phyloP scores from a whole-genome alignment of 768 basidiomycete genomes.

The Sarcodon sp. region DNA sequence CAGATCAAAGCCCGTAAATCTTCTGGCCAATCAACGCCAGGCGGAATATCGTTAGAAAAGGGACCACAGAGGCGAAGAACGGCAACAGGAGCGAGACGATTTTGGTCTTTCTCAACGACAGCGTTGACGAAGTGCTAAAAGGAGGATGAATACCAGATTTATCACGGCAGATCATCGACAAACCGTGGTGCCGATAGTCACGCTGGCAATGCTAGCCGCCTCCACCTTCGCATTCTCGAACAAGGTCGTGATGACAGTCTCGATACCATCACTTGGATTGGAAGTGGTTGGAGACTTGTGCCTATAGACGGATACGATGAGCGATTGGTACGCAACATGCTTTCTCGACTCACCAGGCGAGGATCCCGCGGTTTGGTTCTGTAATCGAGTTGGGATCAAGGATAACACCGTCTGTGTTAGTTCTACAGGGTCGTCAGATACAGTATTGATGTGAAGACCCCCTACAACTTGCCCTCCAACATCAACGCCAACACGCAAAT shows the following conservation, averaged over 20 bases:
- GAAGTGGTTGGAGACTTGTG: conserved; percentile 42
- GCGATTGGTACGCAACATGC: not conserved
- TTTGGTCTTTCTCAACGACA: conserved; percentile 40
- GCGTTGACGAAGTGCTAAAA: conserved; percentile 22
- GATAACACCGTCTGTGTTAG: conserved; percentile 28
- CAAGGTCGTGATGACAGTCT: conserved; percentile 31
- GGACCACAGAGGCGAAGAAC: conserved; percentile 52
- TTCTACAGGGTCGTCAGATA: conserved; percentile 6
- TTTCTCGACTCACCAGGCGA: conserved; percentile 10
- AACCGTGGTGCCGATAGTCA: conserved; percentile 53
- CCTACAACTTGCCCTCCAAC: too few relatives aligned
- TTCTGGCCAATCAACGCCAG: conserved; percentile 38
- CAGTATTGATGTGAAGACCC: too few relatives aligned
- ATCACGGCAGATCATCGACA: conserved; percentile 1
- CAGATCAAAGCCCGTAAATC: conserved; percentile 19
- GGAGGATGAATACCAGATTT: not conserved
- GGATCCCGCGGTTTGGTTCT: conserved; percentile 20
- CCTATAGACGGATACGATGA: conserved; percentile 18
- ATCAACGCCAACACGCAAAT: too few relatives aligned
- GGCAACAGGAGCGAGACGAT: conserved; percentile 43
- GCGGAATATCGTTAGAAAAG: conserved; percentile 43
- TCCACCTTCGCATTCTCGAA: conserved; percentile 24
- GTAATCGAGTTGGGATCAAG: conserved; percentile 19
- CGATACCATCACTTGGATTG: conserved; percentile 47
- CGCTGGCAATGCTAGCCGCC: conserved; percentile 27